Conservation (phyloP, 768 basidiomycete species). For the Galerina marginata region DNA sequence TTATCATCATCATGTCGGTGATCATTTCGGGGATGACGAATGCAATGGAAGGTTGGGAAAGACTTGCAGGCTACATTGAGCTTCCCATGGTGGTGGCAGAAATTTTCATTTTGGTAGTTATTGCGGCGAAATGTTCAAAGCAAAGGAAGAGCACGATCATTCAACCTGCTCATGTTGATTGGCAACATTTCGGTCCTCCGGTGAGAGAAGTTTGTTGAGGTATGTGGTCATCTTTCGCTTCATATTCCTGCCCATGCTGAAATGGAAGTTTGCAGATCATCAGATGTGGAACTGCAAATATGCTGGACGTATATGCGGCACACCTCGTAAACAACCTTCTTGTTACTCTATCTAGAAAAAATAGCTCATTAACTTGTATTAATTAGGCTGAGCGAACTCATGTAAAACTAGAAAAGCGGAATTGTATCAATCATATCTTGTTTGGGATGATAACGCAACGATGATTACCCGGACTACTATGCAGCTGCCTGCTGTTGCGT, state of each 20-base stretch:
- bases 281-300: background rate
- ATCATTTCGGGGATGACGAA: constrained; percentile 17
- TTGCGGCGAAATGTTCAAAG: constrained; percentile 27
- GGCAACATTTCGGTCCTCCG: constrained; percentile 15
- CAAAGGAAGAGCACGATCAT: constrained; percentile 26
- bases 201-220: constrained; percentile 5
- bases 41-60: constrained; percentile 26
- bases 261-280: background rate
- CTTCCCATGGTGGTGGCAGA: constrained; percentile 28
- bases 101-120: constrained; percentile 19
- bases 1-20: constrained; percentile 24
- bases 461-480: no score
- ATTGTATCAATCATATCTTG: no score
- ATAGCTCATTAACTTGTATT: background rate
- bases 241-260: background rate
- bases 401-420: no score
- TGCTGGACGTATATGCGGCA: constrained; percentile 3
- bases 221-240: background rate
- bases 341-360: background rate
- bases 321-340: background rate
- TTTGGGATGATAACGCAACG: no score
- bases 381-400: background rate
- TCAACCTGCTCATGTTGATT: constrained; percentile 22
- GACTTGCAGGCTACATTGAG: constrained; percentile 29
- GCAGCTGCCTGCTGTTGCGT: no score